These are phyloP conservation scores for Cercospora beticola DNA, from an alignment of 2,329 filamentous ascomycete species.

Conservation along the genomic window DNA sequence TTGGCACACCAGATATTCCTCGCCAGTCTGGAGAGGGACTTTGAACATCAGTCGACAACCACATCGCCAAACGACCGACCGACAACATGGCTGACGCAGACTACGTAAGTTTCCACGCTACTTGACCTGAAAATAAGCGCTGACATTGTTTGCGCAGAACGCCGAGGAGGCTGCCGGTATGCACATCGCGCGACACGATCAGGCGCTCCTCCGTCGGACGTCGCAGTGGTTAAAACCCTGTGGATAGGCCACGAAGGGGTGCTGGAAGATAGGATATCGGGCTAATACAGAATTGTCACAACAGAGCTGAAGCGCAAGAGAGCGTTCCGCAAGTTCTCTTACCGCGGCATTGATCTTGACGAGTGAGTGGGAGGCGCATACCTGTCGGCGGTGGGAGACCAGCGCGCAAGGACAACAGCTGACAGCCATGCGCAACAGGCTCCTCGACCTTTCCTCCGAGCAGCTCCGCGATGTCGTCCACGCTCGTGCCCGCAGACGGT, in stretches of 20 bases:
- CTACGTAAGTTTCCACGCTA: slow-evolving; percentile 68
- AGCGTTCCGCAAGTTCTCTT: slow-evolving; percentile 99
- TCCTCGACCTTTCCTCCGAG: slow-evolving; percentile 97
- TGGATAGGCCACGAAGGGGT: slow-evolving; percentile 45
- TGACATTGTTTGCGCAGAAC: slow-evolving; percentile 60
- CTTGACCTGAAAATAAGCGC: slow-evolving; percentile 15
- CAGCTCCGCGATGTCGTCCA: slow-evolving; percentile 99
- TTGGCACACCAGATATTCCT: slow-evolving; percentile 8
- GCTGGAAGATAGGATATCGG: slow-evolving; percentile 40
- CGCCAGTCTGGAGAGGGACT: neutral
- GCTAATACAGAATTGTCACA: slow-evolving; percentile 34
- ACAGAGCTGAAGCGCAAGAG: slow-evolving; percentile 98
- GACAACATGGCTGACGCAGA: slow-evolving; percentile 77
- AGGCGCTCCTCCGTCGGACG: slow-evolving; percentile 30
- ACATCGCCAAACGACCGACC: slow-evolving; percentile 42
- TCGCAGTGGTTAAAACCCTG: slow-evolving; percentile 41
- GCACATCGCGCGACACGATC: slow-evolving; percentile 34
- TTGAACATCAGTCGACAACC: slow-evolving; percentile 29
- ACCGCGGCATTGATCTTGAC: slow-evolving; percentile 99
- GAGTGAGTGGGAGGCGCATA: slow-evolving; percentile 65
- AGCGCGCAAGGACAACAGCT: slow-evolving; percentile 13
- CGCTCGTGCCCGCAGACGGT: slow-evolving; percentile 95
- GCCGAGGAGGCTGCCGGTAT: slow-evolving; percentile 89
- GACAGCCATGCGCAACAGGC: slow-evolving; percentile 55
- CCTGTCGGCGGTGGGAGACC: slow-evolving; percentile 2